Evolutionary conservation across 768 basidiomycete species (phyloP).

Genomic region (Exidia glandulosa): DNA sequence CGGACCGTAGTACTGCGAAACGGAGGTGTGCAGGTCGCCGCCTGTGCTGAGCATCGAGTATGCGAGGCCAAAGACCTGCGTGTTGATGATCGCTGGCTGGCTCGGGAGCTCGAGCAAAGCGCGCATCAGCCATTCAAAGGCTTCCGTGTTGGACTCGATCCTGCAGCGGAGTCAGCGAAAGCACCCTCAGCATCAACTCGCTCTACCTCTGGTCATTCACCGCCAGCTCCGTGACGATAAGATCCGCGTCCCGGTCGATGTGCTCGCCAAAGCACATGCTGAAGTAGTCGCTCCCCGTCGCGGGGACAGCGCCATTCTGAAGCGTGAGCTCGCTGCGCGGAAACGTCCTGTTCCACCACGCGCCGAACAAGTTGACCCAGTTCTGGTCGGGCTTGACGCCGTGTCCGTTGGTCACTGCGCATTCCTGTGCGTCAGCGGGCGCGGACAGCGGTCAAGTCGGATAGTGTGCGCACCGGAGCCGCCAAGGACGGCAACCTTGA

Average conservation of each 20-base stretch:
- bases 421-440: neutral
- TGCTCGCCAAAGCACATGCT: conserved; percentile 7
- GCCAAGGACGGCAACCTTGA: neutral
- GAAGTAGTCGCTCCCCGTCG: conserved; percentile 5
- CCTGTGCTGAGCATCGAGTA: conserved; percentile 5
- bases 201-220: conserved; percentile 9
- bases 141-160: conserved; percentile 1
- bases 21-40: conserved; percentile 6
- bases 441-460: neutral
- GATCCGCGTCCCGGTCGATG: conserved; percentile 5
- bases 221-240: conserved; percentile 4
- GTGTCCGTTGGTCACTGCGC: conserved; percentile 5
- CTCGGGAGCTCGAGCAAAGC: conserved; percentile 4
- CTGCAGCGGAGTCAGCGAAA: too few species aligned
- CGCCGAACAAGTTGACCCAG: conserved; percentile 1
- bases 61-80: conserved; percentile 5
- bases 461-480: neutral
- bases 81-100: conserved; percentile 5
- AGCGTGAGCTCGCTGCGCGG: conserved; percentile 1
- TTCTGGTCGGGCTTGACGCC: conserved; percentile 1
- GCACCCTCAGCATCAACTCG: too few species aligned
- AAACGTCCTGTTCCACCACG: conserved; percentile 1
- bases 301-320: conserved; percentile 6
- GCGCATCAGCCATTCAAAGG: conserved; percentile 7
- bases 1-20: conserved; percentile 4